Evolutionary conservation across 2,329 filamentous ascomycete species (phyloP).

Genomic region (Sarocladium oryzae): DNA sequence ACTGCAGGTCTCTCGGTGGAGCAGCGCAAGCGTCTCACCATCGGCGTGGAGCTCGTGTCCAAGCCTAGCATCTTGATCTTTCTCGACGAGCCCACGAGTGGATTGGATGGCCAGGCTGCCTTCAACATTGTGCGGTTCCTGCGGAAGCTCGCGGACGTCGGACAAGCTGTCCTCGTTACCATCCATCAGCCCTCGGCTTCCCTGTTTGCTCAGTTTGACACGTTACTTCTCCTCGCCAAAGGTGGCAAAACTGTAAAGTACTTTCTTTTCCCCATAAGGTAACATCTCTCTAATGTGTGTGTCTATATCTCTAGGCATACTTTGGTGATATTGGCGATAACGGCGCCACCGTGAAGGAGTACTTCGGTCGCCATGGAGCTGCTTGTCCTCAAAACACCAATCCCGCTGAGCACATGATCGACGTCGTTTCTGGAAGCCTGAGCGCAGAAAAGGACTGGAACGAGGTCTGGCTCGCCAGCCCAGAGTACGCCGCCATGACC

Average conservation of each 20-base stretch:
- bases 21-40: conserved; percentile 58
- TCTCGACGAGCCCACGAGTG: conserved; percentile 57
- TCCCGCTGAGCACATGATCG: conserved; percentile 37
- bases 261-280: conserved; percentile 11
- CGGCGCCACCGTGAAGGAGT: conserved; percentile 11
- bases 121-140: conserved; percentile 33
- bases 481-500: conserved; percentile 42
- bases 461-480: conserved; percentile 57
- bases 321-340: conserved; percentile 6
- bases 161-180: conserved; percentile 56
- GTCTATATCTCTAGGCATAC: neutral
- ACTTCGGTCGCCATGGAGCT: conserved; percentile 46
- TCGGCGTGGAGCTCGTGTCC: conserved; percentile 63
- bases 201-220: conserved; percentile 12
- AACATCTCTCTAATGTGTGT: neutral
- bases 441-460: conserved; percentile 23
- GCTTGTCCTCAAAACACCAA: conserved; percentile 32
- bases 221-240: conserved; percentile 12
- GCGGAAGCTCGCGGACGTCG: conserved; percentile 46
- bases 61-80: conserved; percentile 57
- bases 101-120: conserved; percentile 27
- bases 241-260: conserved; percentile 11
- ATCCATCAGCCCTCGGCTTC: conserved; percentile 50
- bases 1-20: conserved; percentile 46
- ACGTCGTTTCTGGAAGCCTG: conserved; percentile 40